phyloP scores from a whole-genome alignment of 176 grass and related monocot genomes.

The Dactylis glomerata region DNA sequence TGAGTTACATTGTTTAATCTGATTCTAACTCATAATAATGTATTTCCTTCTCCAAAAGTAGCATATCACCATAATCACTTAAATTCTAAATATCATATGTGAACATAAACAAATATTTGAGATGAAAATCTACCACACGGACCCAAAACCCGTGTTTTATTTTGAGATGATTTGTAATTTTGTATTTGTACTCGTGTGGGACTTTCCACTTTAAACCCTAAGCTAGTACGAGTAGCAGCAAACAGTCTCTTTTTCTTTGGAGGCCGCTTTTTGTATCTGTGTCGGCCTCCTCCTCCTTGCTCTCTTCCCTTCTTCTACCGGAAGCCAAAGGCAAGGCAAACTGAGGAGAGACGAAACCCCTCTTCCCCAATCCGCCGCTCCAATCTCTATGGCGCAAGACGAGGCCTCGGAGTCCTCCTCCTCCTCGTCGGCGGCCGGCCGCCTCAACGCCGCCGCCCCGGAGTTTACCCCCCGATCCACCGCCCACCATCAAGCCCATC shows the following conservation, averaged over 20 bases:
- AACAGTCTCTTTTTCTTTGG: neutral
- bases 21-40: too few species aligned
- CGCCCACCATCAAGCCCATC: conserved; percentile 32
- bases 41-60: too few species aligned
- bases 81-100: too few species aligned
- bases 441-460: conserved; percentile 79
- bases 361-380: neutral
- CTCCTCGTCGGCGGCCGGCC: conserved; percentile 25
- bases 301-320: neutral
- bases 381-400: conserved; percentile 72
- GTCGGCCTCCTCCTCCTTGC: neutral
- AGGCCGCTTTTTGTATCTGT: neutral
- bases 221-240: too few species aligned
- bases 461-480: conserved; percentile 82
- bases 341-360: conserved; percentile 32
- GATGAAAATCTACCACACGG: too few species aligned
- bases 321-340: neutral
- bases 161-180: too few species aligned
- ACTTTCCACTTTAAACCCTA: neutral
- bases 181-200: neutral
- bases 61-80: too few species aligned
- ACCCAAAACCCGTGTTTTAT: too few species aligned
- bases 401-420: conserved; percentile 35
- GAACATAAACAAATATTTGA: too few species aligned
- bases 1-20: too few species aligned